Evolutionary conservation across 805 yeast genomes (phyloP).

Genomic region (Candida cerambycidarum): DNA sequence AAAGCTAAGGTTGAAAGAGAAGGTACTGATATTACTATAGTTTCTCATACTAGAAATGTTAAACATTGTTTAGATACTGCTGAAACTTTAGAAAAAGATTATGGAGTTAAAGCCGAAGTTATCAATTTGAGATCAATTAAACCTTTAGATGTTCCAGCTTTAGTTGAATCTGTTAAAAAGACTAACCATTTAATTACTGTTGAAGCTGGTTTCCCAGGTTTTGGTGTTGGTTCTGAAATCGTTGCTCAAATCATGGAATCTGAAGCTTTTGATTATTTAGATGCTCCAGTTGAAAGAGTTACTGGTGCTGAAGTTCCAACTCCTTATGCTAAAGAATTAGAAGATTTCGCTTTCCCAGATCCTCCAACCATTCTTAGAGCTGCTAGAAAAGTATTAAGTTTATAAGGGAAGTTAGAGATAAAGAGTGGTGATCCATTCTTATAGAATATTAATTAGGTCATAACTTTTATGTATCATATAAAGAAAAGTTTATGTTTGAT

Average conservation of each 20-base stretch:
- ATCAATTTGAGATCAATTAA: constrained; percentile 94
- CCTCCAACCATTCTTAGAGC: constrained; percentile 86
- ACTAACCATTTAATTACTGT: constrained; percentile 95
- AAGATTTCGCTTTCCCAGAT: constrained; percentile 99
- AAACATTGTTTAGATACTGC: constrained; percentile 88
- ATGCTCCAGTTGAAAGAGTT: constrained; percentile 97
- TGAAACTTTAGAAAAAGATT: constrained; percentile 74
- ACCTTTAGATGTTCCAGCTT: constrained; percentile 89
- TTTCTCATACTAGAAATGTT: constrained; percentile 91
- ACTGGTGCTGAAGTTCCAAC: constrained; percentile 99
- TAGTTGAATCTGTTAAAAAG: constrained; percentile 87
- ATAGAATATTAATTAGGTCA: too few relatives aligned
- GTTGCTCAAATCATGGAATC: constrained; percentile 98
- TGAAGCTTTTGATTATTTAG: constrained; percentile 96
- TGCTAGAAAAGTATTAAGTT: constrained; percentile 72
- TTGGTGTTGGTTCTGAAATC: constrained; percentile 98
- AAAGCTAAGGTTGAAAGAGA: constrained; percentile 92
- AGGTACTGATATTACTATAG: constrained; percentile 88
- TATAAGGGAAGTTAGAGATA: constrained; percentile 40
- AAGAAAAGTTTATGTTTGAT: too few relatives aligned
- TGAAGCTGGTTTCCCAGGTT: constrained; percentile 97
- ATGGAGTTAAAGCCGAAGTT: constrained; percentile 90
- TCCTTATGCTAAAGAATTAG: constrained; percentile 94
- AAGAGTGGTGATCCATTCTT: too few relatives aligned
- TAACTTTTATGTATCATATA: too few relatives aligned